Percentiles rank a stretch among this genome's conserved stretches.
Evolutionary conservation across 768 basidiomycete genomes (phyloP).

Genomic region (Crepidotus variabilis): DNA sequence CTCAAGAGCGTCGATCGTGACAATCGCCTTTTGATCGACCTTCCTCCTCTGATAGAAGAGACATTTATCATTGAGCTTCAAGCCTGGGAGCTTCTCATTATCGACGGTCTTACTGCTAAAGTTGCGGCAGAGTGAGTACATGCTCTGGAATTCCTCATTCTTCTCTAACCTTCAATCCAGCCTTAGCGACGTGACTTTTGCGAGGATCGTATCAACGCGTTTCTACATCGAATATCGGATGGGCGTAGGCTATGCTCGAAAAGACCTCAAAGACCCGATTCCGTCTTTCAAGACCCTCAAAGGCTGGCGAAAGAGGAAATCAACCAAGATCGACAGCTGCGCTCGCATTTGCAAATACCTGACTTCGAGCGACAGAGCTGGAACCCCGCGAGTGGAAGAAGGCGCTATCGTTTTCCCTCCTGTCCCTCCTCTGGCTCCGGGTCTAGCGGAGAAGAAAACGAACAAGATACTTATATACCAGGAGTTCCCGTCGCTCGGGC

Average conservation of each 20-base stretch:
- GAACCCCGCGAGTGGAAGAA: slow-evolving; percentile 11
- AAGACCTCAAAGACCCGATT: slow-evolving; percentile 1
- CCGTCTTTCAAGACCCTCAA: slow-evolving; percentile 13
- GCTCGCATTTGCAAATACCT: slow-evolving; percentile 10
- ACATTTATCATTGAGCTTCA: slow-evolving; percentile 12
- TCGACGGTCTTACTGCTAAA: slow-evolving; percentile 6
- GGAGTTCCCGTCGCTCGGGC: slow-evolving; percentile 16
- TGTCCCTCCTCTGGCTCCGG: not conserved
- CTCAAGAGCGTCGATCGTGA: slow-evolving; percentile 9
- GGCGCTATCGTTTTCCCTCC: slow-evolving; percentile 12
- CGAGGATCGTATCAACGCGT: slow-evolving; percentile 6
- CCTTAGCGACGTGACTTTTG: not conserved
- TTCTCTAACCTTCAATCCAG: not conserved
- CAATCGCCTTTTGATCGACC: slow-evolving; percentile 11
- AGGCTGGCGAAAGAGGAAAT: slow-evolving; percentile 11
- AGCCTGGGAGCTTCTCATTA: slow-evolving; percentile 16
- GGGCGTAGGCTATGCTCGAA: slow-evolving; percentile 11
- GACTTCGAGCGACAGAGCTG: slow-evolving; percentile 13
- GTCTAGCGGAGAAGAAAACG: not conserved
- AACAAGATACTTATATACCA: slow-evolving; percentile 15
- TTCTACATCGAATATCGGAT: slow-evolving; percentile 19
- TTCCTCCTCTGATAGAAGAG: slow-evolving; percentile 9
- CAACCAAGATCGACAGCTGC: slow-evolving; percentile 17
- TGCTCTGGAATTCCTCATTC: too few relatives aligned
- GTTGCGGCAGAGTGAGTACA: slow-evolving; percentile 13